Conservation (phyloP, 2,329 filamentous ascomycete genomes). For the Aphanocladium album region DNA sequence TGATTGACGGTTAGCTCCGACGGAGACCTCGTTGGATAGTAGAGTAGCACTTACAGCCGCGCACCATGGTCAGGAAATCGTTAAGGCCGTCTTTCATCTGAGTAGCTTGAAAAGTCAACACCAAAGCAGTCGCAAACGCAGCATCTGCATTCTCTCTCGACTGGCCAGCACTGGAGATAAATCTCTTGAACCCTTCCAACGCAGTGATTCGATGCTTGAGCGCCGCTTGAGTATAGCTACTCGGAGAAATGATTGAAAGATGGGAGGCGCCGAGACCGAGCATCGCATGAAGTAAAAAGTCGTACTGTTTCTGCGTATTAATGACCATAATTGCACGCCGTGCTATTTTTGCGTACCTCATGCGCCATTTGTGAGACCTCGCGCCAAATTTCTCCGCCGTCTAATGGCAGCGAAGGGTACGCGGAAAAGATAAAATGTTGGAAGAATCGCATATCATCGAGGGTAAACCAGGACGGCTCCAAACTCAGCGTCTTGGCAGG, state of each 20-base stretch:
- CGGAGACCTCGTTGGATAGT: not conserved
- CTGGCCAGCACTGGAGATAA: constrained; percentile 5
- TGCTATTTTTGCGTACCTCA: constrained; percentile 21
- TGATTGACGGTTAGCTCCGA: not conserved
- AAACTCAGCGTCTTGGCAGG: constrained; percentile 16
- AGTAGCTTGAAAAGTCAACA: constrained; percentile 9
- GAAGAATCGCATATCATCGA: constrained; percentile 46
- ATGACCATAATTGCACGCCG: not conserved
- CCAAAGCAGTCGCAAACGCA: constrained; percentile 10
- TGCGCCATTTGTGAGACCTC: constrained; percentile 33
- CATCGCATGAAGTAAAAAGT: constrained; percentile 38
- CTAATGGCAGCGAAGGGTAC: constrained; percentile 35
- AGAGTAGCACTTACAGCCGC: not conserved
- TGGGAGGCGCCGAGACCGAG: constrained; percentile 27
- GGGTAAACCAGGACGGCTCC: constrained; percentile 28
- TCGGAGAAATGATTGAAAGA: constrained; percentile 7
- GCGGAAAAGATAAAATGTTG: constrained; percentile 47
- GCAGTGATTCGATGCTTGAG: constrained; percentile 8
- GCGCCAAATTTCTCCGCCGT: constrained; percentile 32
- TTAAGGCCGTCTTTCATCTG: constrained; percentile 11
- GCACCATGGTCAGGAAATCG: constrained; percentile 13
- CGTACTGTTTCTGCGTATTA: constrained; percentile 25
- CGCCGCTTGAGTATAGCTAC: constrained; percentile 2
- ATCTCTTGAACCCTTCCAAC: constrained; percentile 12
- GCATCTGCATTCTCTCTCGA: constrained; percentile 10